Percentiles rank a stretch among this genome's conserved stretches.
Evolutionary conservation across 108 stramenopile species (phyloP).

Genomic region (Phaeodactylum tricornutum): DNA sequence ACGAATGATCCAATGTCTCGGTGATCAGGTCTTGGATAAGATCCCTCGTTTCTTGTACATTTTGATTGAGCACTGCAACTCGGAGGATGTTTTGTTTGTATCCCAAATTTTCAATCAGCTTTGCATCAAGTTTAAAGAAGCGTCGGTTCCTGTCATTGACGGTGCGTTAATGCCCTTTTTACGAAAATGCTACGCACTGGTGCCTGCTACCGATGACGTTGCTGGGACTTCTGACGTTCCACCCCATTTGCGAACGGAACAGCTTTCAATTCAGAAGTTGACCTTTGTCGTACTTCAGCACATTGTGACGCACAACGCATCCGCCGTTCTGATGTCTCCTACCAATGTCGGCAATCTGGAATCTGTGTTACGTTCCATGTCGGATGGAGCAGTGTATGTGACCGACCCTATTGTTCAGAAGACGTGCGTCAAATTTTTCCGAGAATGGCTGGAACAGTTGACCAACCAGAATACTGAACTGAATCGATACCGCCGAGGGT

Average conservation of each 20-base stretch:
- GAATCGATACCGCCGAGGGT: background rate
- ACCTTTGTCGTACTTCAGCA: slow-evolving; percentile 40
- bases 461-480: background rate
- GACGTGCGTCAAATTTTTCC: slow-evolving; percentile 50
- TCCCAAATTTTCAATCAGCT: slow-evolving; percentile 57
- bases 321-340: slow-evolving; percentile 38
- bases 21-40: slow-evolving; percentile 29
- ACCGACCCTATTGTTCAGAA: slow-evolving; percentile 58
- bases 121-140: slow-evolving; percentile 53
- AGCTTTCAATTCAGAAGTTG: slow-evolving; percentile 60
- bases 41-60: slow-evolving; percentile 41
- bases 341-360: slow-evolving; percentile 34
- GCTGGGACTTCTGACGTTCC: slow-evolving; percentile 5
- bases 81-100: slow-evolving; percentile 50
- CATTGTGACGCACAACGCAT: slow-evolving; percentile 31
- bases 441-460: slow-evolving; percentile 45
- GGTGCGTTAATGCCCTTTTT: slow-evolving; percentile 46
- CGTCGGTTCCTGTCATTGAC: slow-evolving; percentile 37
- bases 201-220: slow-evolving; percentile 1
- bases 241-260: slow-evolving; percentile 51
- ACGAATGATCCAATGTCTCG: slow-evolving; percentile 54
- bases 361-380: slow-evolving; percentile 40
- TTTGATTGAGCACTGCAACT: slow-evolving; percentile 32
- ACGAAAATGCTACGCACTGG: slow-evolving; percentile 39
- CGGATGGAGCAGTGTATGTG: slow-evolving; percentile 36